Percentiles rank a stretch among this genome's conserved stretches.
Conservation (phyloP, 768 basidiomycete genomes). For the Kwoniella bestiolae region DNA sequence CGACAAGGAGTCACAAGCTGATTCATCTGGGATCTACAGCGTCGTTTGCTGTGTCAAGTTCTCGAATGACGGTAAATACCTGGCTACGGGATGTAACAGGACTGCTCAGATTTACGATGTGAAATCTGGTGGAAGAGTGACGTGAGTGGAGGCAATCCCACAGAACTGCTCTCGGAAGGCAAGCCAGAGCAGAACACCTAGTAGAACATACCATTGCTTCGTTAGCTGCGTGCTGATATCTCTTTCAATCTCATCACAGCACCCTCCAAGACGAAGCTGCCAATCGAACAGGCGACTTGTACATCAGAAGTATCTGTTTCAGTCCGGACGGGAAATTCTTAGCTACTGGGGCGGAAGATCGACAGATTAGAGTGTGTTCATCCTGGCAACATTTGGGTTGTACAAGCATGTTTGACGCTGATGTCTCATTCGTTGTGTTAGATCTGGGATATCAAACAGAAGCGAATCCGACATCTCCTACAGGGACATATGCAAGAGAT, state of each 20-base stretch:
- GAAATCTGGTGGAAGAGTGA: constrained; percentile 80
- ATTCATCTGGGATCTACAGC: constrained; percentile 58
- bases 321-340: constrained; percentile 72
- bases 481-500: constrained; percentile 92
- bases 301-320: constrained; percentile 84
- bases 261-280: constrained; percentile 78
- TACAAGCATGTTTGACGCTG: no score
- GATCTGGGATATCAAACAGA: constrained; percentile 90
- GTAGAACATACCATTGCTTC: no score
- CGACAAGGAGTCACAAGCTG: neutral
- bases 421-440: constrained; percentile 50
- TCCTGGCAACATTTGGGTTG: no score
- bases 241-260: constrained; percentile 57
- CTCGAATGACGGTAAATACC: constrained; percentile 87
- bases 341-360: constrained; percentile 87
- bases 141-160: constrained; percentile 66
- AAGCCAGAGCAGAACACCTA: no score
- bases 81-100: constrained; percentile 95
- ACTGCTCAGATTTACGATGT: constrained; percentile 95
- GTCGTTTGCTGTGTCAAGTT: constrained; percentile 91
- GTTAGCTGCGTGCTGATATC: neutral
- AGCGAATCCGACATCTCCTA: constrained; percentile 76
- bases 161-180: no score
- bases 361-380: constrained; percentile 76
- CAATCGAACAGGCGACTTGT: constrained; percentile 74